Evolutionary conservation across 805 yeast genomes (phyloP).

Genomic region (Brettanomyces bruxellensis): DNA sequence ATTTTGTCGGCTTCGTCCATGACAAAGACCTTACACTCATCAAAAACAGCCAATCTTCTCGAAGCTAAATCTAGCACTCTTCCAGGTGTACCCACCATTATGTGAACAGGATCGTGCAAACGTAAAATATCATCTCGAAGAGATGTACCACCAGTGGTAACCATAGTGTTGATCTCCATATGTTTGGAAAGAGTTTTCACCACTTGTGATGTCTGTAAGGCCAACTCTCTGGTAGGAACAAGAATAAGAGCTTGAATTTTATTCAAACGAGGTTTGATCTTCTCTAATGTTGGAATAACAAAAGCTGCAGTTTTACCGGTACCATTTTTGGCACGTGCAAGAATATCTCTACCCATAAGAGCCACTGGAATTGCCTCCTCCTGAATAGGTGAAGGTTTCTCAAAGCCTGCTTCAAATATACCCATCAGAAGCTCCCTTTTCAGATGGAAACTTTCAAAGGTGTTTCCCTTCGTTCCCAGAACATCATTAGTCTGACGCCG

Average conservation of each 20-base stretch:
- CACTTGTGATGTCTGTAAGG: conserved; percentile 95
- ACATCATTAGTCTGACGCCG: conserved; percentile 98
- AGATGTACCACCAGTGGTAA: conserved; percentile 95
- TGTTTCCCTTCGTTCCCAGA: conserved; percentile 77
- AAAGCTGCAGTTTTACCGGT: conserved; percentile 99
- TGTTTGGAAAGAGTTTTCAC: conserved; percentile 94
- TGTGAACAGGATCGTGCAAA: conserved; percentile 86
- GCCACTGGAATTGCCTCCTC: conserved; percentile 97
- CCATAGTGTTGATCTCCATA: conserved; percentile 89
- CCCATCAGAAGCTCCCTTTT: conserved; percentile 96
- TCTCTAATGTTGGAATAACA: conserved; percentile 86
- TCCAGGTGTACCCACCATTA: conserved; percentile 96
- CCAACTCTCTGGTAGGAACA: conserved; percentile 97
- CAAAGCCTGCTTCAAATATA: conserved; percentile 97
- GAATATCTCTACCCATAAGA: conserved; percentile 86
- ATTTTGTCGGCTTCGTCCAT: conserved; percentile 99
- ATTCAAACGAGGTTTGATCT: conserved; percentile 71
- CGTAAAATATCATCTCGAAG: conserved; percentile 91
- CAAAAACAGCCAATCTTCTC: conserved; percentile 77
- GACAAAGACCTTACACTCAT: conserved; percentile 78
- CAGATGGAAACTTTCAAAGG: conserved; percentile 86
- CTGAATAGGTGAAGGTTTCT: conserved; percentile 95
- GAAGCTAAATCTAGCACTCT: conserved; percentile 91
- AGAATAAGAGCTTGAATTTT: conserved; percentile 87
- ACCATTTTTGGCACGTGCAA: conserved; percentile 97